phyloP scores from a whole-genome alignment of 495 filamentous ascomycete species.

The Aspergillus cristatus region DNA sequence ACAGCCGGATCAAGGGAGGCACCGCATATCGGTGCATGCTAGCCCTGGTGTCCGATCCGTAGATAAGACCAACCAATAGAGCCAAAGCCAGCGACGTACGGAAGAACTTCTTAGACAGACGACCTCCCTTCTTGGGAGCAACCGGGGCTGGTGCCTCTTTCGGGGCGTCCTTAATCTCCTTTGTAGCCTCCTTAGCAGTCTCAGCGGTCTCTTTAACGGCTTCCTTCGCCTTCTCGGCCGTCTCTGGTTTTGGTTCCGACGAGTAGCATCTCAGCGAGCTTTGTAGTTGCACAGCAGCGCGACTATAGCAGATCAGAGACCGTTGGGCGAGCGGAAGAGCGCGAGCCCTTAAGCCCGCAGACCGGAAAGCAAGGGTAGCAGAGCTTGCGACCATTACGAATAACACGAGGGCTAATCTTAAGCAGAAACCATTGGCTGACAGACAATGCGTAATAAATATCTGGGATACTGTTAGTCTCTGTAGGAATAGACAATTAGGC shows the following conservation, averaged over 20 bases:
- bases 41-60: conserved; percentile 84
- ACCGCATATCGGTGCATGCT: conserved; percentile 74
- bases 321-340: conserved; percentile 19
- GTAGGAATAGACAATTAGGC: too few species aligned
- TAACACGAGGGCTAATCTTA: too few species aligned
- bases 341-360: conserved; percentile 20
- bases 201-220: conserved; percentile 7
- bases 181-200: not conserved
- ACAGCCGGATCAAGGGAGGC: conserved; percentile 58
- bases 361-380: conserved; percentile 19
- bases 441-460: too few species aligned
- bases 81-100: conserved; percentile 46
- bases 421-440: too few species aligned
- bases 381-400: conserved; percentile 18
- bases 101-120: conserved; percentile 38
- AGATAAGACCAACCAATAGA: conserved; percentile 54
- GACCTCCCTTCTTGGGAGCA: conserved; percentile 24
- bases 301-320: conserved; percentile 12
- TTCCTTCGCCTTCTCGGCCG: conserved; percentile 5
- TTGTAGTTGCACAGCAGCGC: conserved; percentile 8
- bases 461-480: too few species aligned
- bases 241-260: conserved; percentile 24
- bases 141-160: conserved; percentile 10
- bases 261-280: conserved; percentile 19
- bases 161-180: conserved; percentile 5